Evolutionary conservation across 2,329 filamentous ascomycete genomes (phyloP), one percentile per base, ranked within the genome.

Genomic region (Zymoseptoria tritici): DNA sequence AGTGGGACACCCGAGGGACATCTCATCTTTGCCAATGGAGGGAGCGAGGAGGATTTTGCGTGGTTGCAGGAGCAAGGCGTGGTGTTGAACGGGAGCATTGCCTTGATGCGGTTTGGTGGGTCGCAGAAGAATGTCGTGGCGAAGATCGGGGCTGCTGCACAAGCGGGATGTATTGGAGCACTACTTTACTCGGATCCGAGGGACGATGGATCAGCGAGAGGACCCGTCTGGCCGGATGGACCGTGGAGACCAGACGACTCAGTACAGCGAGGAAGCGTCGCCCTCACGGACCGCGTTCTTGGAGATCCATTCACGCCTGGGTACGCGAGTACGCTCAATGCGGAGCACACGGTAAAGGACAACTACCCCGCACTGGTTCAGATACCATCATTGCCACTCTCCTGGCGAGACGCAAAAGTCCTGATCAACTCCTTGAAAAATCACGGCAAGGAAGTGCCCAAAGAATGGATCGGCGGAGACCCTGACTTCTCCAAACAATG

Each of bases 251-350:
- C 92, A 0, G 81, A 82, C 1, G 90, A 94, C 69, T 89, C 86
- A 52, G 89, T 97, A 2, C 90, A 94, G 72, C 82, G 93, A 70
- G 92, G 88, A 3, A 83, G 85, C 4, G 94, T 97, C 24, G 88
- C 87, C 62, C 76, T 96, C 67, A 88, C 84, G 77, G 92, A 85
- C 70, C 91, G 87, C 85, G 84, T 96, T 16, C 76, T 95, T 0
- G 94, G 94, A 46, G 94, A 99, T 74, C 88, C 92, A n/a, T 81
- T 97, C 52, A 96, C 91, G 0, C 94, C 94, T 2, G 92, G 92
- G 4, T 92, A 86, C 80, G 86, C 90, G 60, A 91, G 88, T 73
- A 85, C 82, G 52, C 80, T 84, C 66, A 83, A 83, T 6, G 77
- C 83, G 50, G 83, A 86, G 51, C 83, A 90, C 55, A 79, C 94